Evolutionary conservation across 768 basidiomycete genomes (phyloP).

Genomic region (Galerina marginata): DNA sequence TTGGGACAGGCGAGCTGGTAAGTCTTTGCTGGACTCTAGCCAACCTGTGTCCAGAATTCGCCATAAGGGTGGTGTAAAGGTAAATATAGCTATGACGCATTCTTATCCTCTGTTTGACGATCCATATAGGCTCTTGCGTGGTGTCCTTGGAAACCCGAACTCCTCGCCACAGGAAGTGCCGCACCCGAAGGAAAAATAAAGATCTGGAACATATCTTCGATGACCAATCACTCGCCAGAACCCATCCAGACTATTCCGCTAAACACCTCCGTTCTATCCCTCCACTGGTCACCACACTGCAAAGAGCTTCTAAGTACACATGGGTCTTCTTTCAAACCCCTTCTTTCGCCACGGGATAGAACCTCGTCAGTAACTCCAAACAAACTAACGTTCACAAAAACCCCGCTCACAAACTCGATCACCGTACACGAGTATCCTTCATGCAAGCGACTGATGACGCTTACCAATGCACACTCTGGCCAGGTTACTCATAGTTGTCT

Average conservation of each 20-base stretch:
- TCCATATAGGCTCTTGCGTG: conserved; percentile 75
- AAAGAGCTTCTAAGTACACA: conserved; percentile 93
- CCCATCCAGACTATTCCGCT: conserved; percentile 72
- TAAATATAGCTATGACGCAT: conserved; percentile 30
- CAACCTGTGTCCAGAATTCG: conserved; percentile 58
- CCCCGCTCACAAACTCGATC: conserved; percentile 69
- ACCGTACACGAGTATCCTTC: conserved; percentile 80
- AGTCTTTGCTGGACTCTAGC: conserved; percentile 60
- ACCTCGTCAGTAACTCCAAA: background rate
- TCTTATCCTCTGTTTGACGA: conserved; percentile 1
- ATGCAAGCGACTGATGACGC: conserved; percentile 52
- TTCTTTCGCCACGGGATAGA: conserved; percentile 39
- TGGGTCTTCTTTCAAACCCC: conserved; percentile 58
- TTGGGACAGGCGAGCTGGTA: conserved; percentile 69
- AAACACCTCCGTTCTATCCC: conserved; percentile 68
- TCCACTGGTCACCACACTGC: conserved; percentile 85
- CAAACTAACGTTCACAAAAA: conserved; percentile 20
- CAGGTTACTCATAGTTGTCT: conserved; percentile 66
- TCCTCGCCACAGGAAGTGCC: conserved; percentile 77
- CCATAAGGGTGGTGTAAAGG: conserved; percentile 66
- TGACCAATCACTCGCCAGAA: conserved; percentile 25
- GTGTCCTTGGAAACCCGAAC: conserved; percentile 84
- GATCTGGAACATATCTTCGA: conserved; percentile 50
- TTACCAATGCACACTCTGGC: conserved; percentile 60
- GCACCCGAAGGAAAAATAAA: conserved; percentile 47